Percentiles rank a stretch among this genome's conserved stretches.
phyloP scores from a whole-genome alignment of 768 basidiomycete genomes.

The Trametes coccinea region DNA sequence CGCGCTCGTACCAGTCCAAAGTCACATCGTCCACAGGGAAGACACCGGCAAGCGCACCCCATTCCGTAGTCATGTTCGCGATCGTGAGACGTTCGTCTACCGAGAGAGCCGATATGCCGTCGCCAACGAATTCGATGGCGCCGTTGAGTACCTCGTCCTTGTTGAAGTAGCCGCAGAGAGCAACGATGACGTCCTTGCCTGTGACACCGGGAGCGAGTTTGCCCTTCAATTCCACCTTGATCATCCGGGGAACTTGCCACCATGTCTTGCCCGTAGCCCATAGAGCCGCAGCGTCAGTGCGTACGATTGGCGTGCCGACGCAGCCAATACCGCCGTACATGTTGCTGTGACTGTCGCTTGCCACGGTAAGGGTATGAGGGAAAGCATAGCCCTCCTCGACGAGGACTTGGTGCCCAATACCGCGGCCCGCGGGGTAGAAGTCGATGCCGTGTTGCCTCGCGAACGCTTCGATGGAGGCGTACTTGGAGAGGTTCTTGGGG shows the following conservation, averaged over 20 bases:
- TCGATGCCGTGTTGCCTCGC: slow-evolving; percentile 84
- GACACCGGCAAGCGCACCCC: slow-evolving; percentile 95
- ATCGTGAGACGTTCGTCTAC: slow-evolving; percentile 96
- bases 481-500: slow-evolving; percentile 87
- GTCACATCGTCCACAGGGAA: slow-evolving; percentile 90
- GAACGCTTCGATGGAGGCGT: slow-evolving; percentile 88
- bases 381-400: slow-evolving; percentile 99
- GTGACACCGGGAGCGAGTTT: slow-evolving; percentile 85
- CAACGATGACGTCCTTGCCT: slow-evolving; percentile 98
- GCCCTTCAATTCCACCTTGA: slow-evolving; percentile 90
- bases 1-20: slow-evolving; percentile 81
- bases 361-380: slow-evolving; percentile 92
- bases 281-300: slow-evolving; percentile 91
- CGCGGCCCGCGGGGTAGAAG: slow-evolving; percentile 96
- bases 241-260: slow-evolving; percentile 99
- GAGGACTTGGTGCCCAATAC: slow-evolving; percentile 96
- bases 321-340: slow-evolving; percentile 99
- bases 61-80: slow-evolving; percentile 99
- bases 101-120: slow-evolving; percentile 73
- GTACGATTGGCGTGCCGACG: slow-evolving; percentile 95
- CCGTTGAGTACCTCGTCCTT: slow-evolving; percentile 95
- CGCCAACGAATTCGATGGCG: slow-evolving; percentile 94
- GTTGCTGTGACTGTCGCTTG: slow-evolving; percentile 95
- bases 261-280: slow-evolving; percentile 99
- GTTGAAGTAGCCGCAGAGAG: slow-evolving; percentile 94